Percentiles rank a stretch among this genome's conserved stretches.
Conservation (phyloP, 2,329 filamentous ascomycete species). For the Pochonia chlamydosporia region DNA sequence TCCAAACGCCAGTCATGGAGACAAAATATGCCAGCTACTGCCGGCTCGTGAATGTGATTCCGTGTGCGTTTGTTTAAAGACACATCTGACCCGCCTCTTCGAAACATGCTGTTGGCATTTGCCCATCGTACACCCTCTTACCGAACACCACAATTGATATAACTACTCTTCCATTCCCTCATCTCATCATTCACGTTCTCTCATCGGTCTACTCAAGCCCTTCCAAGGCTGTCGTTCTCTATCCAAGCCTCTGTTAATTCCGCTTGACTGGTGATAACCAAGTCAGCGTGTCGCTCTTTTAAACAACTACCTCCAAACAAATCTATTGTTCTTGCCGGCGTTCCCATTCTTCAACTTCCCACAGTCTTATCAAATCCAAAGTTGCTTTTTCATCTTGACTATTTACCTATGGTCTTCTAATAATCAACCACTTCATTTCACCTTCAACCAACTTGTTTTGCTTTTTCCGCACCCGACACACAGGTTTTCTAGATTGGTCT, state of each 20-base stretch:
- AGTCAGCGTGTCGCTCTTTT: slow-evolving; percentile 9
- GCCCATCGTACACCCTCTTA: background rate
- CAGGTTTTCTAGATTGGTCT: slow-evolving; percentile 1
- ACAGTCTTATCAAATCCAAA: background rate
- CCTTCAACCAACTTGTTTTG: background rate
- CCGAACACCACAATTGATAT: background rate
- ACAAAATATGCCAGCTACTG: background rate
- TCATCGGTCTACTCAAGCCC: background rate
- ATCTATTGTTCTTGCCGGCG: background rate
- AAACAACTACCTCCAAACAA: background rate
- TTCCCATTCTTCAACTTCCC: background rate
- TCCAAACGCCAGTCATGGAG: background rate
- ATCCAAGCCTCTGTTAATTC: background rate
- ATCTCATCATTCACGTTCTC: background rate
- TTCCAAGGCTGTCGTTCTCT: background rate
- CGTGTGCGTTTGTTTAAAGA: background rate
- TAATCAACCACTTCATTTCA: too few species aligned
- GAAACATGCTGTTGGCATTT: background rate
- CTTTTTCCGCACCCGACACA: background rate
- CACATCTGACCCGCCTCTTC: background rate
- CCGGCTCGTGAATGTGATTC: background rate
- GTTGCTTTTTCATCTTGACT: background rate
- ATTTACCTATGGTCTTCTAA: too few species aligned
- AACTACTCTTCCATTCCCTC: background rate
- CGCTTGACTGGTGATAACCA: slow-evolving; percentile 1